Conservation (phyloP, 305 asterid species). For the Fraxinus ornus region DNA sequence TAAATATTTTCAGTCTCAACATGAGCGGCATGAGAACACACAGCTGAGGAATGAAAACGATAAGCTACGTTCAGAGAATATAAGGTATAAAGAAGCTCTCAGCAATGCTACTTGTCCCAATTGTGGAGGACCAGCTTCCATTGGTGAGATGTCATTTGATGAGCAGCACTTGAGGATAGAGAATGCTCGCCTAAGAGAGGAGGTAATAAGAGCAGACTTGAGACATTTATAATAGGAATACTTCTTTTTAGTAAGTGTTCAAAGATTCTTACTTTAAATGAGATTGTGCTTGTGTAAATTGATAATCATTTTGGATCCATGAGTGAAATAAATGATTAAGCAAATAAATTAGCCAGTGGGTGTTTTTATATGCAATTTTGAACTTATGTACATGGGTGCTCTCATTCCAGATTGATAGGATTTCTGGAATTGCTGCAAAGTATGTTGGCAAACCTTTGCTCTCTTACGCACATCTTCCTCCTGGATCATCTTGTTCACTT, state of each 20-base stretch:
- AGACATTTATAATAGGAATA: not conserved
- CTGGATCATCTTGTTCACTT: slow-evolving; percentile 54
- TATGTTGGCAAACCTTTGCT: slow-evolving; percentile 81
- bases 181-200: slow-evolving; percentile 84
- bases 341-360: not conserved
- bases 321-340: not conserved
- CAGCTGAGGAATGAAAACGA: slow-evolving; percentile 78
- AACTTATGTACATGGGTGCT: not conserved
- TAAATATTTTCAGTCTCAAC: slow-evolving; percentile 61
- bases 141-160: slow-evolving; percentile 92
- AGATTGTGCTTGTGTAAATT: not conserved
- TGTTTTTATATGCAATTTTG: not conserved
- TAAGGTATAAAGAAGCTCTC: slow-evolving; percentile 81
- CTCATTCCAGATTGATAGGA: slow-evolving; percentile 66
- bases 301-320: not conserved
- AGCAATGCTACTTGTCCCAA: slow-evolving; percentile 79
- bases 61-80: slow-evolving; percentile 83
- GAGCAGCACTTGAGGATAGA: slow-evolving; percentile 92
- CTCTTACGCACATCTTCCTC: slow-evolving; percentile 52
- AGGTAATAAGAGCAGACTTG: slow-evolving; percentile 41
- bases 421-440: slow-evolving; percentile 83
- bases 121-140: slow-evolving; percentile 91
- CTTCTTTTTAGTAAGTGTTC: not conserved
- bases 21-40: slow-evolving; percentile 81
- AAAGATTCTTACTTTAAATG: not conserved